Percentiles rank a stretch among this genome's conserved stretches.
Conservation (phyloP, 768 basidiomycete species). For the Sporobolomyces phaffii region DNA sequence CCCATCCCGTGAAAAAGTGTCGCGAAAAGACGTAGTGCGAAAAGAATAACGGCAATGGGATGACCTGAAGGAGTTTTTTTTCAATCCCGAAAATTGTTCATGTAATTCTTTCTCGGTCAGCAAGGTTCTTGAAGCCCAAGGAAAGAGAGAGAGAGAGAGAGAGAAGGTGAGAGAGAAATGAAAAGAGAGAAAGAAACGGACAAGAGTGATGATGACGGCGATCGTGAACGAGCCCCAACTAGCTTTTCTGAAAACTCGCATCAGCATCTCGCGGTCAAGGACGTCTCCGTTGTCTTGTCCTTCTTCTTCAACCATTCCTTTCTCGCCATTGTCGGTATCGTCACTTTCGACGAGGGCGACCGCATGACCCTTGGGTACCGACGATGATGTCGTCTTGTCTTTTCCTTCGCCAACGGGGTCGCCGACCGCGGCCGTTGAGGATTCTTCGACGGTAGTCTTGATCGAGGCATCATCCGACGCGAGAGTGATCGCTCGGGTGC, state of each 20-base stretch:
- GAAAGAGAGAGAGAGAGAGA: too few species aligned
- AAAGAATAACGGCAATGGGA: slow-evolving; percentile 83
- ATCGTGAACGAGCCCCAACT: slow-evolving; percentile 29
- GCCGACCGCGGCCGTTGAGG: background rate
- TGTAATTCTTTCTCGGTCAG: too few species aligned
- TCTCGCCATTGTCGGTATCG: too few species aligned
- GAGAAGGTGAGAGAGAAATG: background rate
- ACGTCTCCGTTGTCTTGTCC: background rate
- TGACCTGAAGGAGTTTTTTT: slow-evolving; percentile 50
- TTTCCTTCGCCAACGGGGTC: background rate
- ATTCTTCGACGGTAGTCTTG: slow-evolving; percentile 24
- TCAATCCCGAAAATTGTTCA: slow-evolving; percentile 14
- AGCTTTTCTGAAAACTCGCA: slow-evolving; percentile 13
- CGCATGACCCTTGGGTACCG: background rate
- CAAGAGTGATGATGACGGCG: slow-evolving; percentile 37
- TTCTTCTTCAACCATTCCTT: background rate
- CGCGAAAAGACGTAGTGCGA: slow-evolving; percentile 65
- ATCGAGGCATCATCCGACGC: slow-evolving; percentile 22
- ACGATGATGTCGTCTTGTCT: background rate
- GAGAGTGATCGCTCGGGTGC: slow-evolving; percentile 67
- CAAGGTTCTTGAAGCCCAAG: too few species aligned
- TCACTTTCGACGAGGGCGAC: slow-evolving; percentile 1
- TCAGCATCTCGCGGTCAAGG: slow-evolving; percentile 20
- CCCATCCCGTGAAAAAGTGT: slow-evolving; percentile 68
- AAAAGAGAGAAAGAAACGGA: background rate